Percentiles rank a stretch among this genome's conserved stretches.
Evolutionary conservation across 768 basidiomycete genomes (phyloP).

Genomic region (Tricholoma terreum): DNA sequence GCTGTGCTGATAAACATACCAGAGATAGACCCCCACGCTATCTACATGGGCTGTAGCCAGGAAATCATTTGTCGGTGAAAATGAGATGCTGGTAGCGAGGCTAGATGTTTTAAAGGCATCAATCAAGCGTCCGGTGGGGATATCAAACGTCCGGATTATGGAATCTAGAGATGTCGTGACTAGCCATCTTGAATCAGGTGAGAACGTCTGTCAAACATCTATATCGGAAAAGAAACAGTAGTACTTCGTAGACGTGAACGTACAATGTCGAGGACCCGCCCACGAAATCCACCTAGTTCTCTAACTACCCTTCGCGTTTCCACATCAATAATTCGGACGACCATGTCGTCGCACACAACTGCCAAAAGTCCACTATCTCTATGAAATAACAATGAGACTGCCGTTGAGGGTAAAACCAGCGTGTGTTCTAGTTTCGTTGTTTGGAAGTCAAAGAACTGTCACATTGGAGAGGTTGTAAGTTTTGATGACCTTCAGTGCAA

Average conservation of each 20-base stretch:
- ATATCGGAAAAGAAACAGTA: neutral
- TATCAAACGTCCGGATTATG: slow-evolving; percentile 90
- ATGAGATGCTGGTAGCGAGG: slow-evolving; percentile 85
- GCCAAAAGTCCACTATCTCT: slow-evolving; percentile 84
- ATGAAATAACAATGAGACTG: slow-evolving; percentile 72
- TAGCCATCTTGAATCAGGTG: slow-evolving; percentile 93
- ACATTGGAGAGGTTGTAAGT: slow-evolving; percentile 5
- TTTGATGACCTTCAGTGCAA: neutral
- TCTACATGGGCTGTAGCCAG: slow-evolving; percentile 93
- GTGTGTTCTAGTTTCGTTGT: slow-evolving; percentile 71
- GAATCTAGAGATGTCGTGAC: slow-evolving; percentile 87
- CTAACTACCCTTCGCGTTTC: slow-evolving; percentile 87
- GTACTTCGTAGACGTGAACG: slow-evolving; percentile 19
- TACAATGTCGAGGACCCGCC: slow-evolving; percentile 87
- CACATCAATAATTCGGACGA: slow-evolving; percentile 84
- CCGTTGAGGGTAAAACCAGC: slow-evolving; percentile 62
- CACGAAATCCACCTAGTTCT: slow-evolving; percentile 81
- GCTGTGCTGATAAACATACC: slow-evolving; percentile 42
- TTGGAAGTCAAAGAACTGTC: slow-evolving; percentile 96
- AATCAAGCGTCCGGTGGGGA: slow-evolving; percentile 89
- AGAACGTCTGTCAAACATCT: slow-evolving; percentile 66
- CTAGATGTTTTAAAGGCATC: slow-evolving; percentile 88
- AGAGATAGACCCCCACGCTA: slow-evolving; percentile 92
- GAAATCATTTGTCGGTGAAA: slow-evolving; percentile 96
- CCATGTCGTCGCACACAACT: slow-evolving; percentile 80